Conservation (phyloP, 768 basidiomycete species). For the Galerina sulciceps region DNA sequence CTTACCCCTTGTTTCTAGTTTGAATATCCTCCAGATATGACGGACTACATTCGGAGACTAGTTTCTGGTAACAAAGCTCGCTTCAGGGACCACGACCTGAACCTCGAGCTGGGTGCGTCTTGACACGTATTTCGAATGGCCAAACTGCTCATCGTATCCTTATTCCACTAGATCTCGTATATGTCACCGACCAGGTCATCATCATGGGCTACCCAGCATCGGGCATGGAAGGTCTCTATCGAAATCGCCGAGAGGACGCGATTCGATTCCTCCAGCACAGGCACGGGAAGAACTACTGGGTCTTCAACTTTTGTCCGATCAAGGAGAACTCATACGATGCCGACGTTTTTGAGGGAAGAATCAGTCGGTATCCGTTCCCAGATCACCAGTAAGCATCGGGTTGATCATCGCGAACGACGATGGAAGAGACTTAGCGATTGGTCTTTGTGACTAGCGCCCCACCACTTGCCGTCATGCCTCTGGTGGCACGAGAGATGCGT, state of each 20-base stretch:
- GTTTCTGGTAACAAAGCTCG: conserved; percentile 86
- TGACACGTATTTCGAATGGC: conserved; percentile 9
- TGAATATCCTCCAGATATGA: conserved; percentile 40
- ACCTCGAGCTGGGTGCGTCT: conserved; percentile 69
- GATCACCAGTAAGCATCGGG: conserved; percentile 76
- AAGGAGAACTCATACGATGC: conserved; percentile 82
- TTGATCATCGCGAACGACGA: background rate
- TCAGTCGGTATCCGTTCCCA: conserved; percentile 87
- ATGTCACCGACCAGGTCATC: conserved; percentile 76
- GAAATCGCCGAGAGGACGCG: conserved; percentile 78
- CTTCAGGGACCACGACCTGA: conserved; percentile 67
- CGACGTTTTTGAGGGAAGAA: conserved; percentile 68
- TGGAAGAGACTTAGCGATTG: background rate
- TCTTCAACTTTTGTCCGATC: conserved; percentile 88
- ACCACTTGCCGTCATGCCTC: conserved; percentile 73
- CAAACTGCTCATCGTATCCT: background rate
- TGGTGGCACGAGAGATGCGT: conserved; percentile 75
- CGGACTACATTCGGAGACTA: conserved; percentile 69
- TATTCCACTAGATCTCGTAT: conserved; percentile 60
- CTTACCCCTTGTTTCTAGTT: background rate
- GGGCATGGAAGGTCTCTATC: conserved; percentile 79
- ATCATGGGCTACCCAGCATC: conserved; percentile 86
- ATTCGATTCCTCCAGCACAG: conserved; percentile 73
- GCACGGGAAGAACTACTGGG: conserved; percentile 81
- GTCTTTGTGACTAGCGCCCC: conserved; percentile 55